Conservation (phyloP, 164 flowering plant species). For the Chimonanthus salicifolius region DNA sequence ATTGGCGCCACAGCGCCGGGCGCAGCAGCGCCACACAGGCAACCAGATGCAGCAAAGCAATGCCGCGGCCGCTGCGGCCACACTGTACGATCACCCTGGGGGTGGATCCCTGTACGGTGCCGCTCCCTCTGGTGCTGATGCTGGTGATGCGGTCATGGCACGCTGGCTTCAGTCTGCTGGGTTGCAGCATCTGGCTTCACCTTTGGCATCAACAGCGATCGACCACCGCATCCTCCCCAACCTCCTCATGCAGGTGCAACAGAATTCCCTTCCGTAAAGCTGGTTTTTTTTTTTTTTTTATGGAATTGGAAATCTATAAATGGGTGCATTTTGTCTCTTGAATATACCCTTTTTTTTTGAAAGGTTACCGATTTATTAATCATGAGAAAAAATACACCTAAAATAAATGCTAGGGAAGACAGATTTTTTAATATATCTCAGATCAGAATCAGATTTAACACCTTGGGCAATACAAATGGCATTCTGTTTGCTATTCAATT, state of each 20-base stretch:
- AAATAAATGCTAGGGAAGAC: too few species aligned
- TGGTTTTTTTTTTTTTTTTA: too few species aligned
- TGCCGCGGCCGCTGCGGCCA: constrained; percentile 50
- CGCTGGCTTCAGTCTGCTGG: constrained; percentile 99
- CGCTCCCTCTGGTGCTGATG: constrained; percentile 47
- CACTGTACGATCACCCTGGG: constrained; percentile 26
- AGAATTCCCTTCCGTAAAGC: not conserved
- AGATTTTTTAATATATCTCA: not conserved
- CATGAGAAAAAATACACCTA: too few species aligned
- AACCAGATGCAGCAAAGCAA: constrained; percentile 99
- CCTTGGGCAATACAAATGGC: not conserved
- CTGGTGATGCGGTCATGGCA: constrained; percentile 96
- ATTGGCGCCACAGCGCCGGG: constrained; percentile 94
- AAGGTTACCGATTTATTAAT: too few species aligned
- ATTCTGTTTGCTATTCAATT: not conserved
- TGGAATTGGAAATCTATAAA: not conserved
- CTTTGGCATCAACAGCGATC: constrained; percentile 74
- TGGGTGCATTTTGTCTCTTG: not conserved
- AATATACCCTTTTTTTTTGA: too few species aligned
- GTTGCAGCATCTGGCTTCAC: constrained; percentile 98
- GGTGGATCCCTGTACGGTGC: constrained; percentile 38
- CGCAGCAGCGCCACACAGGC: constrained; percentile 87
- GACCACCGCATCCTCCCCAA: constrained; percentile 82
- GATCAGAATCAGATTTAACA: not conserved
- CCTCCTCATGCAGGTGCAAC: constrained; percentile 79